Base-by-base conservation (phyloP, 2,329 filamentous ascomycete genomes). In the Trichoderma semiorbis region DNA sequence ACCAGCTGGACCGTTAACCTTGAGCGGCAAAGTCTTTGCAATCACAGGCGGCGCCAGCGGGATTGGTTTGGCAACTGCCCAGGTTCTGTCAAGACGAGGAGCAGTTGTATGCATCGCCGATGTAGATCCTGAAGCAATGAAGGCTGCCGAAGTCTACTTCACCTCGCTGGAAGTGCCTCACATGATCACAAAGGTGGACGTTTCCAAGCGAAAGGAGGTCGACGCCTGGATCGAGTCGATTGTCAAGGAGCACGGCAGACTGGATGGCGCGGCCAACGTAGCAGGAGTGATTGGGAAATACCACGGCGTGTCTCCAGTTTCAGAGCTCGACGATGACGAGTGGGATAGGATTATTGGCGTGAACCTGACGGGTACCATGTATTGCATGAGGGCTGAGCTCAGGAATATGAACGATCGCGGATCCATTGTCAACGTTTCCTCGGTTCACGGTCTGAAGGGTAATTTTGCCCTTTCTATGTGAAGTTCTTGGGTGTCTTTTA, bases 401-500 rank as follows among this genome's bases (percentile, higher is more conserved):
- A 77, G 77, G 47, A 81, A 82, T 53, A 83, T 89, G 62, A 80
- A 81, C 2, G 80, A 84, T n/a, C 83, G 85, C 1, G 87, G 86
- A 1, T 87, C 86, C 73, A 89, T 90, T 75, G 88, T 90, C 71
- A 89, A 88, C 76, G 81, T 86, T 32, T 82, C 84, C n/a, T 87
- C 84, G 47, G 84, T 88, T 60, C 83, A 86, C 47, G 86, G 86
- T 43, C 74, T 79, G 11, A 78, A 81, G 26, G 78, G 79, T 75
- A 76, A 43, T 21, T n/a, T 24, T n/a, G 39, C 3, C 12, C 36
- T 21, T 14, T n/a, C 21, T 8, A 28, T 7, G 11, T 60, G 7
- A 6, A 30, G 18, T 28, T 2, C 11, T 10, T 2, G 11, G 11
- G n/a, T 30, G 43, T 5, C 10, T 50, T 12, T 21, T 14, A 11